Evolutionary conservation across 768 basidiomycete genomes (phyloP).

Genomic region (Boletellus emodensis): DNA sequence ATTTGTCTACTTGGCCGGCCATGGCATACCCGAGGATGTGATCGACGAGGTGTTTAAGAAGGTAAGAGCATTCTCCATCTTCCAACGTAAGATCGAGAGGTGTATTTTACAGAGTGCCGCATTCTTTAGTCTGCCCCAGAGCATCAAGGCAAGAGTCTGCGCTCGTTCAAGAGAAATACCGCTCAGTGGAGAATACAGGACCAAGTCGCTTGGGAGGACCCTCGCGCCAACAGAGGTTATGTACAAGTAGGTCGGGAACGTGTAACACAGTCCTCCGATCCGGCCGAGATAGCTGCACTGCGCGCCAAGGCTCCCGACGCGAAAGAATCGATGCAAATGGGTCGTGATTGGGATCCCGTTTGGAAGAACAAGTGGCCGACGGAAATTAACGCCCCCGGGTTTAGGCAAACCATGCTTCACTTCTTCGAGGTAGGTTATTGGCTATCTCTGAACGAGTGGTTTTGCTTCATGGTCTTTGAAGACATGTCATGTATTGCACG

Average conservation of each 20-base stretch:
- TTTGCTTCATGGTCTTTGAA: constrained; percentile 8
- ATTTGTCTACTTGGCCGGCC: constrained; percentile 75
- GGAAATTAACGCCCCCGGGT: constrained; percentile 57
- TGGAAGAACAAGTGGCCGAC: constrained; percentile 83
- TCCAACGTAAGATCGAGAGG: no score
- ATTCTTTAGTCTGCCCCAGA: constrained; percentile 65
- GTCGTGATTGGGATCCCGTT: constrained; percentile 71
- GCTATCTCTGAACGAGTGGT: neutral
- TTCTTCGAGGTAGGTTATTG: constrained; percentile 59
- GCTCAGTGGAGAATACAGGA: constrained; percentile 34
- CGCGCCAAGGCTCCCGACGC: constrained; percentile 74
- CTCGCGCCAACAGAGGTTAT: constrained; percentile 82
- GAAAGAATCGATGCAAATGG: constrained; percentile 89
- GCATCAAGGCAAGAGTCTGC: constrained; percentile 47
- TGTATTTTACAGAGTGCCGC: constrained; percentile 53
- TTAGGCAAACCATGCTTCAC: constrained; percentile 67
- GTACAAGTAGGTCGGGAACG: constrained; percentile 78
- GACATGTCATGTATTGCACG: constrained; percentile 75
- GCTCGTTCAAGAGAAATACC: neutral
- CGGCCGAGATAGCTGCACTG: constrained; percentile 67
- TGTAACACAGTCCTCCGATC: constrained; percentile 68
- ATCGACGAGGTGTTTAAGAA: constrained; percentile 61
- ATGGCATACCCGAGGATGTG: constrained; percentile 58
- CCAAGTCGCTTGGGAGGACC: constrained; percentile 76
- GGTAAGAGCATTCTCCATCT: constrained; percentile 34